Conservation (phyloP, 1,284 basidiomycete species). For the Cryptococcus jaspeensis region DNA sequence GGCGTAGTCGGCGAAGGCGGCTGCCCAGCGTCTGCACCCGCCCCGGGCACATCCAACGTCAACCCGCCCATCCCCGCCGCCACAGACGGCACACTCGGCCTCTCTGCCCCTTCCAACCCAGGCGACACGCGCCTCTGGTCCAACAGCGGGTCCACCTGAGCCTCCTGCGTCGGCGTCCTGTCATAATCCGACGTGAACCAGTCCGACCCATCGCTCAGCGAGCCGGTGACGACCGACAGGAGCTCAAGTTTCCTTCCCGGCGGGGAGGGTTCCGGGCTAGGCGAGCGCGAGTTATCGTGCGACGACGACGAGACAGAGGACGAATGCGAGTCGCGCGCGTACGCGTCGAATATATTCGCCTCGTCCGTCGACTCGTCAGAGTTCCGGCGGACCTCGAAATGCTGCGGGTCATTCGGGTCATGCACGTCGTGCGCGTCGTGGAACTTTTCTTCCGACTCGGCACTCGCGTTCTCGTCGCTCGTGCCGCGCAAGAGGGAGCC, state of each 20-base stretch:
- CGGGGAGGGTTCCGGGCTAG: conserved; percentile 35
- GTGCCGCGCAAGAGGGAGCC: conserved; percentile 9
- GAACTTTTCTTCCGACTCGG: conserved; percentile 22
- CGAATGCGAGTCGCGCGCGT: conserved; percentile 53
- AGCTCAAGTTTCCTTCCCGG: conserved; percentile 24
- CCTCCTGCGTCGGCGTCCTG: conserved; percentile 45
- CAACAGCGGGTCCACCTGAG: background rate
- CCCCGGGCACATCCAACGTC: conserved; percentile 9
- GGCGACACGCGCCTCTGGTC: too few relatives aligned
- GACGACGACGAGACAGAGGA: conserved; percentile 50
- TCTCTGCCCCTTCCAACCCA: too few relatives aligned
- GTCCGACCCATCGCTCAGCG: conserved; percentile 12
- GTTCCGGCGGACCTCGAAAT: conserved; percentile 27
- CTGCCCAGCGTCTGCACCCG: conserved; percentile 1
- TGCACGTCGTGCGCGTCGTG: conserved; percentile 26
- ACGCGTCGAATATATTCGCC: conserved; percentile 75
- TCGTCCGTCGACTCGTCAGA: conserved; percentile 72
- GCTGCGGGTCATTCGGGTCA: conserved; percentile 5
- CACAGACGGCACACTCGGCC: too few relatives aligned
- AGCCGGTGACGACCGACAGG: conserved; percentile 19
- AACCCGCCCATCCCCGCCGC: too few relatives aligned
- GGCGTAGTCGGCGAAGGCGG: conserved; percentile 19
- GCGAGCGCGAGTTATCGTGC: conserved; percentile 47
- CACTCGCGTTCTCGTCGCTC: conserved; percentile 28
- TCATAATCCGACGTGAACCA: conserved; percentile 38